Percentiles rank a stretch among this genome's conserved stretches.
phyloP scores from a whole-genome alignment of 2,329 filamentous ascomycete species.

The Myriangium duriaei region DNA sequence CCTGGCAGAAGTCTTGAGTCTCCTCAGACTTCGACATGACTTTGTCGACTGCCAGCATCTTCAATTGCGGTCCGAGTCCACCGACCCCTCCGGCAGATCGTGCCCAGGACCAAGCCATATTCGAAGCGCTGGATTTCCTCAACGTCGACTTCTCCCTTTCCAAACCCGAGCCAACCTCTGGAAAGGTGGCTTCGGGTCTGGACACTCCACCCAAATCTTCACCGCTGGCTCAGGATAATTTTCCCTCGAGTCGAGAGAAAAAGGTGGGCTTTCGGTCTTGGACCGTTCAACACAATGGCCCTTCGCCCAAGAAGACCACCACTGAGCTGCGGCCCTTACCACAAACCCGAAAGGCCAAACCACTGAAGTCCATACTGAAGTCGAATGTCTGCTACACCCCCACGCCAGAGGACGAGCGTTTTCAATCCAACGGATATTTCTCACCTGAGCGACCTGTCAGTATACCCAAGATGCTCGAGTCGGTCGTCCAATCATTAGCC shows the following conservation, averaged over 20 bases:
- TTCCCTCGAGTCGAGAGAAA: slow-evolving; percentile 29
- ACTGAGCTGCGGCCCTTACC: slow-evolving; percentile 32
- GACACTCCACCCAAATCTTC: slow-evolving; percentile 30
- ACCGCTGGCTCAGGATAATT: slow-evolving; percentile 30
- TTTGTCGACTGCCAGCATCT: slow-evolving; percentile 23
- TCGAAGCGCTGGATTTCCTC: slow-evolving; percentile 32
- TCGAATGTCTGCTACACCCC: slow-evolving; percentile 35
- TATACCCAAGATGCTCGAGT: slow-evolving; percentile 73
- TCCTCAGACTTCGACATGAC: slow-evolving; percentile 25
- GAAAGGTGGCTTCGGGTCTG: slow-evolving; percentile 1
- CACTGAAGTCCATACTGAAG: slow-evolving; percentile 73
- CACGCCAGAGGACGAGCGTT: slow-evolving; percentile 27
- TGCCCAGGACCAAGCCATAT: slow-evolving; percentile 19
- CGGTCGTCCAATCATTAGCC: slow-evolving; percentile 67
- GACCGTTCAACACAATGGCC: slow-evolving; percentile 36
- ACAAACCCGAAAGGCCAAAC: slow-evolving; percentile 39
- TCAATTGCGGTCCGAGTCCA: slow-evolving; percentile 39
- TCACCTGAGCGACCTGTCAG: slow-evolving; percentile 40
- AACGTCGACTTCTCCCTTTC: slow-evolving; percentile 28
- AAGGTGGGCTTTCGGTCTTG: slow-evolving; percentile 51
- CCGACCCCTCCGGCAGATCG: slow-evolving; percentile 43
- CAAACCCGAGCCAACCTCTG: slow-evolving; percentile 17
- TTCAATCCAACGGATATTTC: slow-evolving; percentile 29
- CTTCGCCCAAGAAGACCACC: slow-evolving; percentile 11
- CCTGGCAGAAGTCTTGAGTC: background rate